Base-by-base conservation (phyloP, 306 rosid species). In the Trifolium dubium region DNA sequence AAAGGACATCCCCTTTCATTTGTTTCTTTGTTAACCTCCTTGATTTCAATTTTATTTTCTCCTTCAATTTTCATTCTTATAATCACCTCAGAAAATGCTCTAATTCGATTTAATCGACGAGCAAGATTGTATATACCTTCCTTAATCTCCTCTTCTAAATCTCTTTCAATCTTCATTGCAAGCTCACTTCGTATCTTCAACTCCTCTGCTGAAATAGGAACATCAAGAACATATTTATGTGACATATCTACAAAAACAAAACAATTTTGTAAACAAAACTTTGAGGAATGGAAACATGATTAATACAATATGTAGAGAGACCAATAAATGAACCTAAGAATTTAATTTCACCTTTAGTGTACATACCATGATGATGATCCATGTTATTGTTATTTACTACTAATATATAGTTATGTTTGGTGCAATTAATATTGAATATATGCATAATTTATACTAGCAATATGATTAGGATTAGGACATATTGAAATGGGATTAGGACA, bases 101-200 rank as follows among this genome's bases (percentile, higher is more conserved):
- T 73, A 10, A 3, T 79, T 46, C 80, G 71, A 66, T 75, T 85
- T 84, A 92, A 70, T 64, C 85, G 76, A 17, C 87, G 79, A 14
- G 95, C 94, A n/a, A 85, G 91, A 7, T 80, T 85, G 83, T 84
- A 87, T 47, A 90, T 78, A 5, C 82, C 75, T 9, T 80, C 91
- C 65, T 90, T 90, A 39, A 90, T 84, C 64, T 87, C 98, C 75
- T 84, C 89, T 67, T 92, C 98, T 58, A 90, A 75, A 37, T 77
- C 91, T 50, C 76, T 86, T 64, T 90, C 98, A 41, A 92, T 81
- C 19, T 88, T 86, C 80, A 58, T 84, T 55, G 81, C 92, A 9
- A 90, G 83, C 83, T 87, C 94, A 7, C 55, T 71, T 12, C 90
- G 76, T 53, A 92, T 90, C 78, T 82, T 86, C 87, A 76, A 49